These are phyloP conservation scores for Nemania diffusa DNA, from an alignment of 2,329 filamentous ascomycete genomes.

Conservation along the genomic window DNA sequence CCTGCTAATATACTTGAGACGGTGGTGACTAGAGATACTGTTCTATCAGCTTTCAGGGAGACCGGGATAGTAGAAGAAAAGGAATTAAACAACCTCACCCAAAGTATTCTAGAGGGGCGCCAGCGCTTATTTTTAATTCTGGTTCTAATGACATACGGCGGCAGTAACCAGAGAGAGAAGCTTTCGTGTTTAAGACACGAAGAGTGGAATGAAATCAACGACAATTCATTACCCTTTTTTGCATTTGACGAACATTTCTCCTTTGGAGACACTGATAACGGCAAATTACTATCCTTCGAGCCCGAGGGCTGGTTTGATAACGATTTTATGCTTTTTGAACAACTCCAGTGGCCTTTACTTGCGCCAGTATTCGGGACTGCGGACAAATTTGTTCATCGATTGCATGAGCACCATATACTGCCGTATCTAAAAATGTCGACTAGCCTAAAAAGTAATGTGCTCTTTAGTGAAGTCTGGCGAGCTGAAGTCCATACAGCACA, in stretches of 20 bases:
- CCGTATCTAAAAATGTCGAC: constrained; percentile 4
- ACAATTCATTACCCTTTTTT: constrained; percentile 3
- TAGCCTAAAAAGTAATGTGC: constrained; percentile 4
- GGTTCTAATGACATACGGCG: background rate
- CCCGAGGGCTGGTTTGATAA: constrained; percentile 11
- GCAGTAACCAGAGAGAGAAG: background rate
- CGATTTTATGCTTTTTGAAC: background rate
- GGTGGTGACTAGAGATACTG: background rate
- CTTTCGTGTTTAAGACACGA: constrained; percentile 7
- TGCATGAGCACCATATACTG: background rate
- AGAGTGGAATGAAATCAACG: constrained; percentile 1
- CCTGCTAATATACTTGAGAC: constrained; percentile 3
- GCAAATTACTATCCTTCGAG: background rate
- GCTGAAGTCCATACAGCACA: constrained; percentile 15
- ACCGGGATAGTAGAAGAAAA: background rate
- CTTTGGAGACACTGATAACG: background rate
- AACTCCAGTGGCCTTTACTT: constrained; percentile 3
- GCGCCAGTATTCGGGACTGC: constrained; percentile 4
- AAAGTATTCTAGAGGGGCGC: background rate
- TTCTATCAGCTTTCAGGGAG: constrained; percentile 7
- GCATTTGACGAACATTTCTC: background rate
- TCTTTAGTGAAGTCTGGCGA: constrained; percentile 12
- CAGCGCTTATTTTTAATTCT: constrained; percentile 11
- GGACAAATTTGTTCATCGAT: constrained; percentile 13
- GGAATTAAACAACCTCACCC: background rate